Percentiles rank a stretch among this genome's conserved stretches.
phyloP scores from a whole-genome alignment of 192 early-diverging fungal species.

The Backusella tarrabulga region DNA sequence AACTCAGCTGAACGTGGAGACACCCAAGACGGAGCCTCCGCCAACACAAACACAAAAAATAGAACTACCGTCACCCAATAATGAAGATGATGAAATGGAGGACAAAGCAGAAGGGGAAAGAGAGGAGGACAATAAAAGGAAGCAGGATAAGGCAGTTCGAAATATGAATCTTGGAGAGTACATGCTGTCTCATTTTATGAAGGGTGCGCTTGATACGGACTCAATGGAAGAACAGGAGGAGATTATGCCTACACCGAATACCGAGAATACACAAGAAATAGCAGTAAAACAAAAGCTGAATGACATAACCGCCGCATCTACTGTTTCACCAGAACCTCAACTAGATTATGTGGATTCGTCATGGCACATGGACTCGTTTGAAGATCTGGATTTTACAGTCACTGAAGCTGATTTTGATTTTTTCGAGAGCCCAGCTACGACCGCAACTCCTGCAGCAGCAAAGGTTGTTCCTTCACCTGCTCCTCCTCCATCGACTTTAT shows the following conservation, averaged over 20 bases:
- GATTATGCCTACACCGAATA: background rate
- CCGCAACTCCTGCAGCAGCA: background rate
- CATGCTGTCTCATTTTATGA: background rate
- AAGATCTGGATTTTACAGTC: constrained; percentile 29
- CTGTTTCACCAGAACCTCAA: background rate
- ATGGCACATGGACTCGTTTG: constrained; percentile 2
- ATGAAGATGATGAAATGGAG: background rate
- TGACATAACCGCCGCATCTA: background rate
- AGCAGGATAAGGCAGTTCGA: background rate
- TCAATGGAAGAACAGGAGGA: background rate
- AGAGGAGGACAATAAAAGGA: background rate
- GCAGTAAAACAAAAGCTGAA: background rate
- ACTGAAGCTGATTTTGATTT: constrained; percentile 36
- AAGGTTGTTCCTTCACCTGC: background rate
- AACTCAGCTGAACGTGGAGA: background rate
- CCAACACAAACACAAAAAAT: background rate
- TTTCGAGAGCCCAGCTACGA: constrained; percentile 17
- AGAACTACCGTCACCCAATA: background rate
- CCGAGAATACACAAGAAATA: background rate
- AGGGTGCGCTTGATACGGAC: background rate
- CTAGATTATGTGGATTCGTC: background rate
- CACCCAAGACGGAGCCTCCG: background rate
- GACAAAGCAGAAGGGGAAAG: background rate
- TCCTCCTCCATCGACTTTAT: background rate
- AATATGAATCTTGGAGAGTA: background rate